Evolutionary conservation across 73 alveolate species (phyloP).

Genomic region (Paramecium caudatum): DNA sequence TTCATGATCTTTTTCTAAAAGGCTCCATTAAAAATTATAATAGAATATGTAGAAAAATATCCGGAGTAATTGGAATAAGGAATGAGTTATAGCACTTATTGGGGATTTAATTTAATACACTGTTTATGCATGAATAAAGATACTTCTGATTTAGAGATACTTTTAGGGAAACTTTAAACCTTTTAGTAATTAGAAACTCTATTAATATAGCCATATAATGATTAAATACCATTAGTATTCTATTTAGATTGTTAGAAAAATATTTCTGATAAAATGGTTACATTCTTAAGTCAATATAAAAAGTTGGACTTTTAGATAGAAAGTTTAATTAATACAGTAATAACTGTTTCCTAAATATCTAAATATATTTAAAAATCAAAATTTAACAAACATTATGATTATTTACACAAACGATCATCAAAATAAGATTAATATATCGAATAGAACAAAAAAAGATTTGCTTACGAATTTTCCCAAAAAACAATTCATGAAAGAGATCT

Average conservation of each 20-base stretch:
- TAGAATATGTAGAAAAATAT: not conserved
- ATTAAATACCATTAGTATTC: not conserved
- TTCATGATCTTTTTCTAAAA: constrained; percentile 5
- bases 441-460: too few species aligned
- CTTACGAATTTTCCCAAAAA: too few species aligned
- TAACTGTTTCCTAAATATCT: too few species aligned
- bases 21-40: not conserved
- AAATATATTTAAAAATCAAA: too few species aligned
- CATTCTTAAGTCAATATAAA: not conserved
- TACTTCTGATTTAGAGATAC: not conserved
- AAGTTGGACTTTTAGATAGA: not conserved
- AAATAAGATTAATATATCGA: too few species aligned
- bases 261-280: not conserved
- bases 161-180: not conserved
- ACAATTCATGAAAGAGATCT: too few species aligned
- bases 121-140: not conserved
- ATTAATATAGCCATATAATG: constrained; percentile 14
- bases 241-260: constrained; percentile 11
- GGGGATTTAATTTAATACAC: not conserved
- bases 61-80: not conserved
- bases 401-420: too few species aligned
- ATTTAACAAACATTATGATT: too few species aligned
- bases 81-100: not conserved
- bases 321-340: too few species aligned
- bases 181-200: not conserved